Percentiles rank a stretch among this genome's conserved stretches.
Conservation (phyloP, 305 asterid species). For the Rubia tinctorum region DNA sequence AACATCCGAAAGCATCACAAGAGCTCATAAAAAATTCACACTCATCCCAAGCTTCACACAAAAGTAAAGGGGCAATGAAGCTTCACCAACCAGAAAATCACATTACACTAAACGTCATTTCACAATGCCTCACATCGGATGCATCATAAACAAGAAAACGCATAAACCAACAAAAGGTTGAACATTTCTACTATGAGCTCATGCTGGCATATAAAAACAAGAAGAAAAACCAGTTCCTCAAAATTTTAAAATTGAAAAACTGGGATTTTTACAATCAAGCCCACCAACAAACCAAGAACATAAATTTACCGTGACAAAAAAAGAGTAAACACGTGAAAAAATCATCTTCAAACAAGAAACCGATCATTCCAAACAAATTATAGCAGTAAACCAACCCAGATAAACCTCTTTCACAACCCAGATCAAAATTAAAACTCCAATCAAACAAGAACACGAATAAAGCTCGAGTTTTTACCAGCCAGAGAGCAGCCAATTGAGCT, state of each 20-base stretch:
- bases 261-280: neutral
- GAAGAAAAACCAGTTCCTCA: neutral
- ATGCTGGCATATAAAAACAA: neutral
- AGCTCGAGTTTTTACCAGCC: constrained; percentile 39
- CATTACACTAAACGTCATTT: constrained; percentile 18
- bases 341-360: constrained; percentile 28
- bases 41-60: constrained; percentile 22
- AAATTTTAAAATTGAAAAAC: neutral
- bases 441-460: constrained; percentile 13
- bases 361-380: neutral
- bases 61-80: constrained; percentile 28
- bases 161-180: neutral
- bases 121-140: neutral
- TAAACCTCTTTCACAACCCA: neutral
- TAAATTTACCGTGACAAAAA: neutral
- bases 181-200: neutral
- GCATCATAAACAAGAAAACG: neutral
- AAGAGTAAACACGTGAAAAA: neutral
- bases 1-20: constrained; percentile 22
- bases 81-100: constrained; percentile 33
- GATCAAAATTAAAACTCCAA: constrained; percentile 4
- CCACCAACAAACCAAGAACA: constrained; percentile 10
- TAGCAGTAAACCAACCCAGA: neutral
- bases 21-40: constrained; percentile 9
- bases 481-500: constrained; percentile 43